Base-by-base conservation (phyloP, 2,329 filamentous ascomycete species). In the Knufia petricola region DNA sequence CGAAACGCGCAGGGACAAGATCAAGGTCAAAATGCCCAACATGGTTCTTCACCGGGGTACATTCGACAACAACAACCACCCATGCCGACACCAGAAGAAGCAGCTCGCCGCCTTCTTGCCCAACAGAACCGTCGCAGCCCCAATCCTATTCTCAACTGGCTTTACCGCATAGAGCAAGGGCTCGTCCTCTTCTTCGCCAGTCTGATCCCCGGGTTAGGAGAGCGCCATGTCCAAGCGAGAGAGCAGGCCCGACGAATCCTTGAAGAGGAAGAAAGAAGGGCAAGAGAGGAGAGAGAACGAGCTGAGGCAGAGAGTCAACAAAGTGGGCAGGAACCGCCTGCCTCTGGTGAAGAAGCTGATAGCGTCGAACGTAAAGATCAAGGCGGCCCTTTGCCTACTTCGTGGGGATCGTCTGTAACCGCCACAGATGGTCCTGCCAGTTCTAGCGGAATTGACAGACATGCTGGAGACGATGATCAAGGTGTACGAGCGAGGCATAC, bases 161-260 rank as follows among this genome's bases (percentile, higher is more conserved):
- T 58, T 13, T 53, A 54, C 21, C 49, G 70, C 1, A 61, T 69
- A 0, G 78, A 82, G 60, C 68, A 79, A 31, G 74, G 74, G 1
- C 58, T 78, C 34, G 76, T 76, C n/a, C 65, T 82, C n/a, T 79
- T 82, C 51, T 60, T 82, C 28, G 78, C 78, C 0, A 80, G 75
- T 61, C 59, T 82, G 43, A 74, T 79, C 59, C 79, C 79, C 1
- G 79, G 79, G 0, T 69, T 82, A 21, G 78, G 79, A 0, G 79
- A 82, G 59, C 67, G 76, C 6, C 76, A 79, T 59, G 74, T 82
- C 12, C 66, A 71, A 53, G 77, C 74, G 21, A 68, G 74, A 50
- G 72, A 76, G 55, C 72, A 74, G 46, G 68, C 73, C 66, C 66
- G 49, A 63, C 64, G 52, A 48, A 48, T 48, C 6, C 19, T 48